Base-by-base conservation (phyloP, 768 basidiomycete genomes). In the Naematelia encephala region DNA sequence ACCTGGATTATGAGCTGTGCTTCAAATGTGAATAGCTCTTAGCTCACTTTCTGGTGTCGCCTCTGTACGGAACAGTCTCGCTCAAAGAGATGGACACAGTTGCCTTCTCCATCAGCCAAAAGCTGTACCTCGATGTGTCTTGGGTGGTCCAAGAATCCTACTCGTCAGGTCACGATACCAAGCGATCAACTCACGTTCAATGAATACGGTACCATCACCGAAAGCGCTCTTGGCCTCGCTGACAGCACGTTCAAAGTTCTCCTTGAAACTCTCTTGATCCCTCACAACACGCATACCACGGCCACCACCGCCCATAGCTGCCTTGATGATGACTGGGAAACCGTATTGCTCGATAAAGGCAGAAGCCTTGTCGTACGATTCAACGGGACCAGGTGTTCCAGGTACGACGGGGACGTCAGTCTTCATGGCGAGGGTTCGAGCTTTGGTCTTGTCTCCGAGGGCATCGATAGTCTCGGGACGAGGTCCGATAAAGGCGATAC, bases 281-380 rank as follows among this genome's bases (percentile, higher is more conserved):
- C 91, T 86, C 29, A 99, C 96, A 56, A 99, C 94, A 71, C 96
- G 89, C 96, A 98, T 99, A 60, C 96, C 96, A 68, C 94, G 90
- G 54, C 96, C 96, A 68, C 94, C 94, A 59, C 93, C 94, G 59
- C 94, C 94, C 90, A 96, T 93, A 8, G 94, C 94, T 39, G 96
- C 96, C 80, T 98, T 99, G 84, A 99, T 97, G 78, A 99, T 97
- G 55, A 99, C 91, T 72, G 94, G 94, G 81, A 96, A 96, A 13
- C 94, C 94, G 76, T 93, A 86, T 79, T 99, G 90, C 68, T 93
- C 85, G 75, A 96, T 90, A 80, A 99, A 99, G 0, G 85, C 77
- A 53, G 85, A 86, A 47, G 89, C 96, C 1, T 91, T 88, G 54
- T 84, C 74, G 80, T 88, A 96, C 0, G 81, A 78, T 1, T 72